Evolutionary conservation across 805 yeast genomes (phyloP), one percentile per base, ranked within the genome.

Genomic region (Ogataea paradorogensis): DNA sequence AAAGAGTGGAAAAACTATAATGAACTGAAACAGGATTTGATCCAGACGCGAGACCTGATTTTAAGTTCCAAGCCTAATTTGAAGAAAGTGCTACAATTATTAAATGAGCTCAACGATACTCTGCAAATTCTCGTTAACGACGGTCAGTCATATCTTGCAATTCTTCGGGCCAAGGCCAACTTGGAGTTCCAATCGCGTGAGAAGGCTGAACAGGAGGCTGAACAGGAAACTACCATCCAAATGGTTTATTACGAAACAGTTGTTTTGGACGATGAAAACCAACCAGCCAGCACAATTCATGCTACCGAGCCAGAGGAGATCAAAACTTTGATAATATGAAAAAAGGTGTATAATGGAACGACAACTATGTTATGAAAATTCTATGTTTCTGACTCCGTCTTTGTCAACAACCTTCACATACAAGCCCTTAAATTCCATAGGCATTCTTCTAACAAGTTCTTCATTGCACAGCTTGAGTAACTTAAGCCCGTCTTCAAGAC

Each of bases 381-480:
- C 59, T 27, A 60, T 44, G 9, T 46, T 52, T 42, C 56, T 62
- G 36, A 65, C 43, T 30, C 69, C 69, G 27, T 62, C 55, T 36
- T 59, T 61, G 32, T 56, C 61, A 21, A 64, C 55, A 30, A 62
- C 54, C 43, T 65, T 63, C 15, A 65, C 62, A 33, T 52, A 46
- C 37, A 65, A 51, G 4, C 98, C 98, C 70, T 91, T 93, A 73
- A 86, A 91, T 58, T 91, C 98, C 45, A 93, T 76, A 30, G 96
- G 96, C 82, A 88, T 75, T 71, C 99, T 82, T 42, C 73, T 79
- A 46, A 77, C 72, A 55, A 93, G 74, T 67, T 93, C 99, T 42
- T 73, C 74, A 42, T 85, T 70, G 66, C 97, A 89, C 58, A 72
- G 58, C 47, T 78, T 71, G 59, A 90, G 73, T 52, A 93, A 71